A percentile compares a stretch with the other conserved stretches of the same genome.
Evolutionary conservation across 331 rosid species (phyloP).

Genomic region (Prunus yedoensis): DNA sequence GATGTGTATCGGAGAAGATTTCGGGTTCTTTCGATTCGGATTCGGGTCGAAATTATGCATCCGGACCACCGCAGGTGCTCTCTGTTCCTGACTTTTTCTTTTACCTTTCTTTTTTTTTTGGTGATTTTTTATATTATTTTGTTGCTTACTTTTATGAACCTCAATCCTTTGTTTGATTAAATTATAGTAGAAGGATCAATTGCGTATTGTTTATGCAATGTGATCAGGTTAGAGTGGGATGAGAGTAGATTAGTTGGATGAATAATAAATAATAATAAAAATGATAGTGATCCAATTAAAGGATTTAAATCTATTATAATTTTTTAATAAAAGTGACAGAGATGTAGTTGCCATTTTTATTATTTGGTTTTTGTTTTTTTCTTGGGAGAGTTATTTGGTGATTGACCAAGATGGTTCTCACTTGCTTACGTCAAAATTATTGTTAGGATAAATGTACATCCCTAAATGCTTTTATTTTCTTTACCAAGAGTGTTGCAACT

Average conservation of each 20-base stretch:
- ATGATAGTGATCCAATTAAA: neutral
- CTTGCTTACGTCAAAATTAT: neutral
- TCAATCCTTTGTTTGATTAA: neutral
- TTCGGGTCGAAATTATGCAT: conserved; percentile 23
- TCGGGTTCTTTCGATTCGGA: conserved; percentile 40
- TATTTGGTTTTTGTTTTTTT: neutral
- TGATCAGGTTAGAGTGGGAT: neutral
- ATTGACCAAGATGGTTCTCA: neutral
- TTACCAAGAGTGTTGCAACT: no score
- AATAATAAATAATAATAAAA: neutral
- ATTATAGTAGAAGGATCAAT: neutral
- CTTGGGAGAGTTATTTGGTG: neutral
- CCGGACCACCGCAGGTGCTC: conserved; percentile 41
- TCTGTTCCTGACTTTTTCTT: neutral
- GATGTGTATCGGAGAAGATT: conserved; percentile 27
- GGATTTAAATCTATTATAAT: neutral
- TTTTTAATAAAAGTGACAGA: no score
- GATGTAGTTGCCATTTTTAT: neutral
- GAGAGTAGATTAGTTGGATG: no score
- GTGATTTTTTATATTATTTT: neutral
- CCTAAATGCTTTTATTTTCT: no score
- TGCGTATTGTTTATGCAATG: neutral
- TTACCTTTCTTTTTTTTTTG: neutral
- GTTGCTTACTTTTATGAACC: neutral
- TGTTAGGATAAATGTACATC: neutral